Conservation (phyloP, 371 early-diverging fungal genomes). For the Mucor mucedo region DNA sequence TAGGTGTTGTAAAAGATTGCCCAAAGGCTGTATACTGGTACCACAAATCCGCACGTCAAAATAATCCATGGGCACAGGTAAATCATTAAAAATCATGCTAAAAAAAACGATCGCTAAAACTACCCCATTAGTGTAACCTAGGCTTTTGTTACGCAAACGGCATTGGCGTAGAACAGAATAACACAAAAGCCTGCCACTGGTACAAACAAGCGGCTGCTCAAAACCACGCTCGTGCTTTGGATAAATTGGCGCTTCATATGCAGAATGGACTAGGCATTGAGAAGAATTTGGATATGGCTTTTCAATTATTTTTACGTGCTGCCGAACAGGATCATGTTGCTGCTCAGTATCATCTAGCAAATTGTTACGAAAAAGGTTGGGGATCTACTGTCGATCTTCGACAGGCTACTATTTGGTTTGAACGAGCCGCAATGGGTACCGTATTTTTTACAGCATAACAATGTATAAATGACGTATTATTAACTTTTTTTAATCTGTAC, state of each 20-base stretch:
- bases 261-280: constrained; percentile 78
- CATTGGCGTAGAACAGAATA: constrained; percentile 68
- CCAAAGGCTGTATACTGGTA: constrained; percentile 86
- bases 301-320: constrained; percentile 62
- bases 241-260: constrained; percentile 84
- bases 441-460: too few relatives aligned
- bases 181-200: constrained; percentile 71
- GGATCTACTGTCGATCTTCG: constrained; percentile 65
- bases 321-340: constrained; percentile 69
- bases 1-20: constrained; percentile 68
- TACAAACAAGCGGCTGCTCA: constrained; percentile 73
- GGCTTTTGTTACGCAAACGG: constrained; percentile 90
- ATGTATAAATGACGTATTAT: not conserved
- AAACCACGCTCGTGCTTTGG: constrained; percentile 74
- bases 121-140: constrained; percentile 63
- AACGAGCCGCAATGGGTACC: constrained; percentile 64
- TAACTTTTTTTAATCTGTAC: constrained; percentile 7
- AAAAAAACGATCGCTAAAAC: not conserved
- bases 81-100: not conserved
- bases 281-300: constrained; percentile 61
- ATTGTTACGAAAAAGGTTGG: constrained; percentile 71
- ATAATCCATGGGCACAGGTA: constrained; percentile 83
- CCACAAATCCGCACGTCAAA: constrained; percentile 73
- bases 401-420: constrained; percentile 72
- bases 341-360: constrained; percentile 71